phyloP scores from a whole-genome alignment of 2,329 filamentous ascomycete genomes.

The Lachnellula willkommii region DNA sequence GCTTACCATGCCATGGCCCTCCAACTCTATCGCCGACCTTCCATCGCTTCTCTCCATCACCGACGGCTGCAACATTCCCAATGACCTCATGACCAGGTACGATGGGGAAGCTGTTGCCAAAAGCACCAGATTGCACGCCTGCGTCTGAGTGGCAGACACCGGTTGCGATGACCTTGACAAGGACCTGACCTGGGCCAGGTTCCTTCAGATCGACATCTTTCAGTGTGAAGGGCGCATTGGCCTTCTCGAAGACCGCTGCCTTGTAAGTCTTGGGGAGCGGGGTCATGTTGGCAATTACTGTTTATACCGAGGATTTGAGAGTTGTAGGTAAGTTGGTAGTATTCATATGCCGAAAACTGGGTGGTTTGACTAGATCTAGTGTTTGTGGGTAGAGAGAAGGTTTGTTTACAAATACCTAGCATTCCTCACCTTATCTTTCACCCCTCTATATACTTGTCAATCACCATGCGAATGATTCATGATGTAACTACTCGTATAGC shows the following conservation, averaged over 20 bases:
- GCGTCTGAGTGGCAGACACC: constrained; percentile 65
- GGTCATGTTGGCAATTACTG: constrained; percentile 17
- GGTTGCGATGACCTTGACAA: constrained; percentile 67
- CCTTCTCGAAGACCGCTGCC: constrained; percentile 54
- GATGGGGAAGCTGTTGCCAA: constrained; percentile 55
- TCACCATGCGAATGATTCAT: too few relatives aligned
- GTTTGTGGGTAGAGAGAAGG: too few relatives aligned
- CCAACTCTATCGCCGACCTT: constrained; percentile 62
- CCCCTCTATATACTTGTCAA: too few relatives aligned
- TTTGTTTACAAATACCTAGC: too few relatives aligned
- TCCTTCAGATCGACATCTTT: constrained; percentile 53
- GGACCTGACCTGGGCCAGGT: constrained; percentile 53
- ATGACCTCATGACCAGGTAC: constrained; percentile 68
- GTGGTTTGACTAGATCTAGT: not conserved
- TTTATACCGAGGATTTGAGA: not conserved
- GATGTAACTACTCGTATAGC: too few relatives aligned
- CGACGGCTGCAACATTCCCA: constrained; percentile 59
- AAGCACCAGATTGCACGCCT: constrained; percentile 39
- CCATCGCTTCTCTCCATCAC: constrained; percentile 51
- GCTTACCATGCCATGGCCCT: constrained; percentile 61
- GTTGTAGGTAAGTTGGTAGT: not conserved
- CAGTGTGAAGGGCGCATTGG: constrained; percentile 48
- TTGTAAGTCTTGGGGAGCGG: constrained; percentile 61
- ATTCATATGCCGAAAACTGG: not conserved
- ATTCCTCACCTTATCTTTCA: too few relatives aligned